Evolutionary conservation across 108 stramenopile genomes (phyloP), one percentile per base, ranked within the genome.

Genomic region (Discostella pseudostelligera): DNA sequence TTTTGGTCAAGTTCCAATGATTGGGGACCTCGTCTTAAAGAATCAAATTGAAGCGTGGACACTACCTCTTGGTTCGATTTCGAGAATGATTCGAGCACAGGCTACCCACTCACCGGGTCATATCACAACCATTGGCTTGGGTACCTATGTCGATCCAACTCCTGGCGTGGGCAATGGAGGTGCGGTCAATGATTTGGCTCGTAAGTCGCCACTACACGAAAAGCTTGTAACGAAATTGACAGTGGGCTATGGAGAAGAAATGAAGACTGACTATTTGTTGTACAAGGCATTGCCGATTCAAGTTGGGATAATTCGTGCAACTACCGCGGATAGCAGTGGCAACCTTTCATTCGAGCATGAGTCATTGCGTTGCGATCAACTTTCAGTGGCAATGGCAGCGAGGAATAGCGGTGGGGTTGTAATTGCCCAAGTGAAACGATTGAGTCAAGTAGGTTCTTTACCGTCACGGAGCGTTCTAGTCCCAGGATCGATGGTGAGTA

Each of bases 201-300:
- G 36, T 13, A 37, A 78, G 20, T 81, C 81, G 29, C 67, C 80
- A 14, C 65, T 84, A 8, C 79, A 85, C 32, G 43, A 64, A 39
- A 65, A 84, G 44, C 67, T 89, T 8, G 80, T 87, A 3, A 67
- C 80, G 10, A 84, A 74, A 51, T 56, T 85, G 39, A 39, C 55
- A 13, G 65, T 86, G 39, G 56, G 55, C 3, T 17, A 57, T 29
- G 74, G 72, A 11, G 81, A 69, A 5, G 53, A 65, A 55, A 62
- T 16, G 51, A 61, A 58, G 17, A 62, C 69, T 19, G 79, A 79
- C 22, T 83, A 83, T 55, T 69, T 92, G 19, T 74, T 85, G 73
- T 89, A 89, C 81, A 93, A 89, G 66, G 83, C 91, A 6, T 44
- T 93, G 19, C 87, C 87, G 12, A 86, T 93, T 29, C 56, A 93